These are phyloP conservation scores for Balakata baccata DNA, from an alignment of 345 rosid species.

Conservation along the genomic window DNA sequence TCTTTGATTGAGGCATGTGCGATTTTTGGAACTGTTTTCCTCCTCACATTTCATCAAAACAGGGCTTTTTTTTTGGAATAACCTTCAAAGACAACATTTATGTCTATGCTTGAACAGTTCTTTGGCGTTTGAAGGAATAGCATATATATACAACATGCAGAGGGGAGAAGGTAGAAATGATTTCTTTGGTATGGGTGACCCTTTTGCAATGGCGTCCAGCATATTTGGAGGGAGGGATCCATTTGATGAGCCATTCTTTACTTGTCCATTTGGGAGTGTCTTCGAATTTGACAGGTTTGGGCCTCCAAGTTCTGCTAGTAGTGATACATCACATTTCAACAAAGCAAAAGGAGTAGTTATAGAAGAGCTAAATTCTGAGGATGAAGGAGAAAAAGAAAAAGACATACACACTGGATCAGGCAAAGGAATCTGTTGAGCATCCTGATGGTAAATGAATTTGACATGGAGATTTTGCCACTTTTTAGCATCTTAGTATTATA, in stretches of 20 bases:
- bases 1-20: neutral
- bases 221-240: slow-evolving; percentile 67
- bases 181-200: slow-evolving; percentile 38
- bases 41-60: no score
- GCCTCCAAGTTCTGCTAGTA: slow-evolving; percentile 16
- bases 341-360: slow-evolving; percentile 44
- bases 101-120: neutral
- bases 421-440: slow-evolving; percentile 50
- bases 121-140: slow-evolving; percentile 3
- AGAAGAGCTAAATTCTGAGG: slow-evolving; percentile 63
- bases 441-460: slow-evolving; percentile 49
- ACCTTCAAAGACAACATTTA: no score
- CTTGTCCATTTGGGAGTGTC: slow-evolving; percentile 49
- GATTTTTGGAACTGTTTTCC: neutral
- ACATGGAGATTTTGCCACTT: neutral
- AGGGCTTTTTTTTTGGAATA: no score
- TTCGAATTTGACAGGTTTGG: slow-evolving; percentile 26
- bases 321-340: slow-evolving; percentile 17
- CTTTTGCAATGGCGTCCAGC: slow-evolving; percentile 44
- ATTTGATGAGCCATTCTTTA: slow-evolving; percentile 72
- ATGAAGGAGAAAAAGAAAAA: slow-evolving; percentile 34
- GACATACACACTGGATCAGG: slow-evolving; percentile 20
- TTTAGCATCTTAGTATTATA: neutral
- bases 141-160: slow-evolving; percentile 36
- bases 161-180: slow-evolving; percentile 37